Base-by-base conservation (phyloP, 169 alveolate genomes). In the Plasmodium vinckei region DNA sequence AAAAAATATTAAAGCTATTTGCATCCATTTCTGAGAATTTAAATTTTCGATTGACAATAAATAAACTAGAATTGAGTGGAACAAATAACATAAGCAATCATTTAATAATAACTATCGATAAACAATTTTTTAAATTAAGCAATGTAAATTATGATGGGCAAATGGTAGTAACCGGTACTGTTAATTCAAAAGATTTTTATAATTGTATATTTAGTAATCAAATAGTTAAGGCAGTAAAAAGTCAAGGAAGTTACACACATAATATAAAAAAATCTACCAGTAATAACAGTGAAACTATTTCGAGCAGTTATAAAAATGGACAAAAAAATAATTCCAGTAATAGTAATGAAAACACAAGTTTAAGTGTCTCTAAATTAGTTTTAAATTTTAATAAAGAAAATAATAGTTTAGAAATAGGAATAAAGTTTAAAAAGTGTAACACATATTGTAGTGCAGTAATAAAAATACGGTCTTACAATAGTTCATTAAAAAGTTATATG, bases 111-210 rank as follows among this genome's bases (percentile, higher is more conserved):
- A 47, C 67, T 47, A 44, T 82, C 15, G 90, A 82, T 61, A 82
- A 82, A 19, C 59, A 69, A 21, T 54, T 82, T 19, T 82, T 68
- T 61, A 39, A 27, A 21, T 59, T 82, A 68, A 59, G 25, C 33
- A 54, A 33, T 19, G 51, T 69, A 57, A 44, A 42, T 61, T 39
- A 44, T 10, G 84, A 82, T 53, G 61, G 17, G 5, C 67, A 67
- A 39, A 33, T 4, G 42, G 17, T 33, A 42, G 75, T 47, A 47
- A 82, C 56, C 23, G 90, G 90, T 0, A 67, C 84, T 9, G 72
- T 82, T 9, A 82, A 60, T 17, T 54, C 90, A 15, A 82, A 82
- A 68, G 90, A 82, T 70, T 49, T 82, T 4, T 82, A 82, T 47
- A 68, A 65, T 60, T 82, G 86, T 6, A 70, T 82, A 46, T 82